Evolutionary conservation across 1,284 basidiomycete species (phyloP), one percentile per base, ranked within the genome.

Genomic region (Lignosus rhinocerotis): DNA sequence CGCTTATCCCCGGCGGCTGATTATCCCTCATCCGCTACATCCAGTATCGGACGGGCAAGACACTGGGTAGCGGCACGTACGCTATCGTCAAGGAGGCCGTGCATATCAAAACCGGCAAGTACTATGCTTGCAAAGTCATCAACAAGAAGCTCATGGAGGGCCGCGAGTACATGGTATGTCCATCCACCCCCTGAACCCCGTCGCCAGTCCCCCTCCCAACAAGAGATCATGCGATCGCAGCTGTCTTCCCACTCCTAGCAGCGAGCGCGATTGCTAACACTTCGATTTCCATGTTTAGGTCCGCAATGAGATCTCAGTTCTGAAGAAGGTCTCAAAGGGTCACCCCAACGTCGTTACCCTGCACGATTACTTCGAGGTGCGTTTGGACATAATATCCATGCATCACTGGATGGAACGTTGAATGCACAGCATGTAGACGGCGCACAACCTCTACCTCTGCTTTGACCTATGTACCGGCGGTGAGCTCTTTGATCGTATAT

Each of bases 141-240:
- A 92, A 96, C 85, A 99, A 98, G 83, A 94, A 96, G 73, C 88
- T 99, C 67, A 96, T 99, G 93, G 92, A 93, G 75, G 93, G 93
- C 14, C 80, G 92, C 63, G 92, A 94, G 76, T 86, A 93, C 72
- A 93, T 94, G 92, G 93, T 92, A 45, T 59, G 81, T 56, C 49
- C 72, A 21, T 47, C 43, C 53, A 34, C 42, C 45, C 10, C 34
- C 55, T 17, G 38, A 21, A 32, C 42, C 16, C 41, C 19, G 16
- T 8, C 31, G 31, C 33, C n/a, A 43, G 55, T 14, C 16, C 11
- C 7, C 25, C 25, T 45, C 51, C 21, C 38, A 33, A 39, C 48
- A 41, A 7, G 44, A 60, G 58, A 65, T 65, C 61, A 41, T 46
- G 25, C 55, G 57, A 65, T 65, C 57, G 59, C 53, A 17, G 43